phyloP scores from a whole-genome alignment of 306 rosid genomes.

The Carpinus viminea region DNA sequence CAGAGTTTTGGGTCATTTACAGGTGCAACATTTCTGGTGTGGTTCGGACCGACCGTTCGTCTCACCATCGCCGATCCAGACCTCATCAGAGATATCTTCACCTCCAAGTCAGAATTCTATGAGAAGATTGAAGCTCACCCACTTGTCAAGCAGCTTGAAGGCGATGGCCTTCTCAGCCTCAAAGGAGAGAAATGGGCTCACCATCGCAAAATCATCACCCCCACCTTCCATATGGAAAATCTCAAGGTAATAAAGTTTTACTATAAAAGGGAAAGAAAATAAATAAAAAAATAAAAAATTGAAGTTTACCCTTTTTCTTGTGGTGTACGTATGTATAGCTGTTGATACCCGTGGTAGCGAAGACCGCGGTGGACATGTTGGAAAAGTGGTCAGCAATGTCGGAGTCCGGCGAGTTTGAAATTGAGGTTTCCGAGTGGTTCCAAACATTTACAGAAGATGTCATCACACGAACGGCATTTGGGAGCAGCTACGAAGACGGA shows the following conservation, averaged over 20 bases:
- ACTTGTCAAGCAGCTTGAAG: constrained; percentile 90
- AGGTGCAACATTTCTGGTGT: constrained; percentile 89
- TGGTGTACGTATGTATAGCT: constrained; percentile 36
- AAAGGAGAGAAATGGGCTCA: constrained; percentile 95
- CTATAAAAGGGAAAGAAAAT: background rate
- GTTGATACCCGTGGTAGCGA: constrained; percentile 79
- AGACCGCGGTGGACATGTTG: constrained; percentile 74
- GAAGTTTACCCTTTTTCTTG: background rate
- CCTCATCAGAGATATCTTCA: constrained; percentile 84
- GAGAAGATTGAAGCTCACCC: constrained; percentile 97
- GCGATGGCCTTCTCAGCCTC: constrained; percentile 95
- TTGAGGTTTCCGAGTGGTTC: constrained; percentile 86
- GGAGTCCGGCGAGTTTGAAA: constrained; percentile 71
- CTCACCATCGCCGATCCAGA: constrained; percentile 85
- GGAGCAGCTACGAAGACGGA: constrained; percentile 91
- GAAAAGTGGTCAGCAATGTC: constrained; percentile 64
- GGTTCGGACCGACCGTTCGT: constrained; percentile 94
- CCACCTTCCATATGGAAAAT: constrained; percentile 92
- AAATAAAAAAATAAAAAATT: background rate
- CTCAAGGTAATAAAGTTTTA: constrained; percentile 52
- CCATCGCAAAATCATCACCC: constrained; percentile 81
- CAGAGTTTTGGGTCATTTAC: background rate
- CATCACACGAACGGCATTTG: constrained; percentile 74
- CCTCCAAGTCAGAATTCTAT: constrained; percentile 74
- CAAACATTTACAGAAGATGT: constrained; percentile 78